A percentile compares a stretch with the other conserved stretches of the same genome.
These are phyloP conservation scores for Tremella yokohamensis DNA, from an alignment of 768 basidiomycete genomes.

Conservation along the genomic window DNA sequence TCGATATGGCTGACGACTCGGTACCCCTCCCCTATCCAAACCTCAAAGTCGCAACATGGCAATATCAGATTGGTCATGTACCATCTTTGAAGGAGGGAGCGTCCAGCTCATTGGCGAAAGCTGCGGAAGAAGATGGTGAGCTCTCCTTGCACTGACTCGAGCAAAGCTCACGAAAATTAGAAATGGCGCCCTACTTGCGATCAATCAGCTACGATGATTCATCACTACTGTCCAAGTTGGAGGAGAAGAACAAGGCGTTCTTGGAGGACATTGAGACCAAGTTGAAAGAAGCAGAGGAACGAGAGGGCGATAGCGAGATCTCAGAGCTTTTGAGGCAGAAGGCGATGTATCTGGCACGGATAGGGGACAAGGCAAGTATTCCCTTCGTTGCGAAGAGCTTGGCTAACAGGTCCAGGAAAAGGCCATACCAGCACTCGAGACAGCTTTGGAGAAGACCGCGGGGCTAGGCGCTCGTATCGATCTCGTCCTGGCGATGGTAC, in stretches of 20 bases:
- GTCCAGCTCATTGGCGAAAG: constrained; percentile 62
- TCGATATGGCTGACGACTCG: constrained; percentile 71
- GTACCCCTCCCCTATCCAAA: constrained; percentile 81
- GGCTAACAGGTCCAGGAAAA: constrained; percentile 58
- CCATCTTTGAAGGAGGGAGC: constrained; percentile 66
- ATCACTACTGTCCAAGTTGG: constrained; percentile 59
- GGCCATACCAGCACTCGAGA: constrained; percentile 73
- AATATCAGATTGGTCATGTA: constrained; percentile 70
- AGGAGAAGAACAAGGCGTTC: constrained; percentile 67
- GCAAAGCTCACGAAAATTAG: constrained; percentile 54
- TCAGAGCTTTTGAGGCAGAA: constrained; percentile 77
- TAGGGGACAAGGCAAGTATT: constrained; percentile 68
- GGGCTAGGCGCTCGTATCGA: constrained; percentile 92
- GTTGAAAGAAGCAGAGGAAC: constrained; percentile 80
- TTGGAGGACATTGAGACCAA: constrained; percentile 71
- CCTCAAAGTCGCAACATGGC: constrained; percentile 71
- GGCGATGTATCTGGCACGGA: constrained; percentile 79
- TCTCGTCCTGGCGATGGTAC: constrained; percentile 78
- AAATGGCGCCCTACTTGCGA: constrained; percentile 75
- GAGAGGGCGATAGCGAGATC: constrained; percentile 89
- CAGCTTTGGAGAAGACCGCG: constrained; percentile 85
- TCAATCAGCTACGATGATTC: constrained; percentile 55
- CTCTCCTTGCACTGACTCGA: constrained; percentile 29
- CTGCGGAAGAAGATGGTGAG: constrained; percentile 75
- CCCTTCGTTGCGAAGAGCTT: constrained; percentile 2